Conservation (phyloP, 352 stramenopile species). For the Globisporangium carolinianum region DNA sequence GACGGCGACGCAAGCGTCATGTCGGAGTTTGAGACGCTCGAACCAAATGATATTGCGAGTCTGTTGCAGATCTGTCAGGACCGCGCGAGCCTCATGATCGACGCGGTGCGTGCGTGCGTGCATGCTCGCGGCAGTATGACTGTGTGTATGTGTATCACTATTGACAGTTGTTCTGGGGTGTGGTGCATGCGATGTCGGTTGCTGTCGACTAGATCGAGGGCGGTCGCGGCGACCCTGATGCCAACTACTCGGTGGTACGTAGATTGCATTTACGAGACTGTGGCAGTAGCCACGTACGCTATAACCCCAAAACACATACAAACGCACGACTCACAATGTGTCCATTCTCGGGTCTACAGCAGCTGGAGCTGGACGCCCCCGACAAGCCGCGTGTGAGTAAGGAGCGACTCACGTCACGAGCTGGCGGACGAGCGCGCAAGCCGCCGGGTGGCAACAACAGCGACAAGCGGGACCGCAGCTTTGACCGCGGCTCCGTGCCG, state of each 20-base stretch:
- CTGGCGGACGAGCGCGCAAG: constrained; percentile 1
- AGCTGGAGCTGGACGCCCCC: not conserved
- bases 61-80: constrained; percentile 76
- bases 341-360: not conserved
- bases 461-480: constrained; percentile 23
- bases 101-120: constrained; percentile 32
- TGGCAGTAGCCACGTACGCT: not conserved
- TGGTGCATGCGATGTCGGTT: not conserved
- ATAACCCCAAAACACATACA: not conserved
- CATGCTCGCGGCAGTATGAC: not conserved
- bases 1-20: constrained; percentile 39
- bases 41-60: constrained; percentile 47
- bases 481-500: constrained; percentile 28
- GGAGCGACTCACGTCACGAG: not conserved
- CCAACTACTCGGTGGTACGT: constrained; percentile 51
- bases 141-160: not conserved
- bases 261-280: not conserved
- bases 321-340: not conserved
- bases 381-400: not conserved
- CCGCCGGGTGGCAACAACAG: not conserved
- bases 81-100: constrained; percentile 58
- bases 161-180: constrained; percentile 1
- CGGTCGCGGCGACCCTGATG: constrained; percentile 53
- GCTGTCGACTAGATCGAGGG: constrained; percentile 45
- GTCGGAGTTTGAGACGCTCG: constrained; percentile 67